Percentiles rank a stretch among this genome's conserved stretches.
Conservation (phyloP, 129 eudicot species). For the Pulicaria dysenterica region DNA sequence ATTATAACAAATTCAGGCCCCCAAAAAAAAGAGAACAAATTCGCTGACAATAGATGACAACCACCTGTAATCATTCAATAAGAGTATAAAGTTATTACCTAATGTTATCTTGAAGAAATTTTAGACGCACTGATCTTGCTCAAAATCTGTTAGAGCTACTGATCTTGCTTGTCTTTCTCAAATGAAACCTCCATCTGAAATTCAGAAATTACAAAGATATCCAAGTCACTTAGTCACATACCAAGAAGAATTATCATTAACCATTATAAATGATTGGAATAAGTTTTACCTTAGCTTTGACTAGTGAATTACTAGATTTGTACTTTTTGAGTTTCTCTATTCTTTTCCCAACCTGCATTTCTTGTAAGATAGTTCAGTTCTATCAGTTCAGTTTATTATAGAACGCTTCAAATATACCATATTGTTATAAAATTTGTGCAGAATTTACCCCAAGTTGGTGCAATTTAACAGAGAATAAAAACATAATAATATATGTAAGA, state of each 20-base stretch:
- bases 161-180: too few species aligned
- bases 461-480: too few species aligned
- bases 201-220: constrained; percentile 14
- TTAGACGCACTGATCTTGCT: too few species aligned
- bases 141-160: too few species aligned
- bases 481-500: too few species aligned
- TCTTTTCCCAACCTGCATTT: constrained; percentile 96
- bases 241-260: neutral
- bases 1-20: too few species aligned
- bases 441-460: neutral
- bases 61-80: too few species aligned
- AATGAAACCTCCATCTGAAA: constrained; percentile 95
- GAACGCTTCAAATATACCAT: constrained; percentile 12
- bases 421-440: neutral
- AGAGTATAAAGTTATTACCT: too few species aligned
- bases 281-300: constrained; percentile 68
- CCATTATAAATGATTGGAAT: constrained; percentile 5
- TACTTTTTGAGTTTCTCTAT: constrained; percentile 87
- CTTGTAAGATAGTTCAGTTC: constrained; percentile 45
- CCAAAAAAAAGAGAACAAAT: too few species aligned
- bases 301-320: constrained; percentile 71
- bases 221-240: neutral
- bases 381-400: constrained; percentile 34
- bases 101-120: too few species aligned
- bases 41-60: too few species aligned